Evolutionary conservation across 257 asterid species (phyloP).

Genomic region (Fraxinus excelsior): DNA sequence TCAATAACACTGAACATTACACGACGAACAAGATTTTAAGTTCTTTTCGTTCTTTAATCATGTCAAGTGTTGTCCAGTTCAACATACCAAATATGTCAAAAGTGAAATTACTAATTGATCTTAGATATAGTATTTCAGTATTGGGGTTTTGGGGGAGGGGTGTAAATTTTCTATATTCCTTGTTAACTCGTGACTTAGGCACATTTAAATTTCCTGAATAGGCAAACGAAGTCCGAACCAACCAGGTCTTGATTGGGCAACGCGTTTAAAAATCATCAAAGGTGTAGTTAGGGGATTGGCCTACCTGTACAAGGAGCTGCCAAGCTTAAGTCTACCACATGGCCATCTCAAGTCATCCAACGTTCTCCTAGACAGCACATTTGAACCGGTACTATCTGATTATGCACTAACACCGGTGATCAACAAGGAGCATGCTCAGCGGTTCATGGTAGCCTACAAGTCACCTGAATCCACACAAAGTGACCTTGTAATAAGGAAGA

Average conservation of each 20-base stretch:
- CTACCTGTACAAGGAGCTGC: conserved; percentile 46
- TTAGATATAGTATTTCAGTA: too few species aligned
- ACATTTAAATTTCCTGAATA: conserved; percentile 16
- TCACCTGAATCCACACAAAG: conserved; percentile 56
- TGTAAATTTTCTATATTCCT: not conserved
- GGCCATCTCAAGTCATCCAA: conserved; percentile 70
- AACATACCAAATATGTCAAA: not conserved
- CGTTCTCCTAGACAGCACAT: conserved; percentile 40
- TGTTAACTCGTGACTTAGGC: not conserved
- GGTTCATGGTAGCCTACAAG: conserved; percentile 59
- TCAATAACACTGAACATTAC: not conserved
- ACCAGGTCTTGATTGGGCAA: conserved; percentile 55
- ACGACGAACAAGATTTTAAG: too few species aligned
- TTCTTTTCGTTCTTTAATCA: not conserved
- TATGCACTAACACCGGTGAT: conserved; percentile 52
- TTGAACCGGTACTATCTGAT: conserved; percentile 48
- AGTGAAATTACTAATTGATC: not conserved
- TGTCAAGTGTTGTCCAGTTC: not conserved
- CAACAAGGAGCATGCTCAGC: conserved; percentile 56
- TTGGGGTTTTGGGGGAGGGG: not conserved
- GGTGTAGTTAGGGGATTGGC: conserved; percentile 59
- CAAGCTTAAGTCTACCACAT: conserved; percentile 48
- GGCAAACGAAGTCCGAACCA: conserved; percentile 44
- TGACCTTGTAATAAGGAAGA: conserved; percentile 36
- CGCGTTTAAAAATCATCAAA: conserved; percentile 52